Percentiles rank a stretch among this genome's conserved stretches.
Conservation (phyloP, 345 rosid genomes). For the sweet orange (Citrus sinensis) region DVS_A1.0 CM039169.1:33547001-33547500, state of each 20-base stretch:
- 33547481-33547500: constrained; percentile 56
- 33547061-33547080: constrained; percentile 3
- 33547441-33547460: constrained; percentile 38
- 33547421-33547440: constrained; percentile 4
- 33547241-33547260: constrained; percentile 32
- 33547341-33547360: constrained; percentile 68
- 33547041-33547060: neutral
- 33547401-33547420: constrained; percentile 5
- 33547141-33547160: neutral
- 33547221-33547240: constrained; percentile 54
- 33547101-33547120: neutral
- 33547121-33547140: neutral
- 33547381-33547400: constrained; percentile 12
- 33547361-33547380: constrained; percentile 74
- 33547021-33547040: neutral
- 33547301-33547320: constrained; percentile 73
- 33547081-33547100: neutral
- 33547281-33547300: constrained; percentile 70
- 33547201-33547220: constrained; percentile 77
- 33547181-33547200: constrained; percentile 17
- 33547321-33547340: constrained; percentile 45
- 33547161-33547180: neutral
- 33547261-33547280: constrained; percentile 87
- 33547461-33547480: constrained; percentile 58
- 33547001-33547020: neutral